Percentiles rank a stretch among this genome's conserved stretches.
These are phyloP conservation scores for Euclidium syriacum DNA, from an alignment of 345 rosid genomes.

Conservation along the genomic window DNA sequence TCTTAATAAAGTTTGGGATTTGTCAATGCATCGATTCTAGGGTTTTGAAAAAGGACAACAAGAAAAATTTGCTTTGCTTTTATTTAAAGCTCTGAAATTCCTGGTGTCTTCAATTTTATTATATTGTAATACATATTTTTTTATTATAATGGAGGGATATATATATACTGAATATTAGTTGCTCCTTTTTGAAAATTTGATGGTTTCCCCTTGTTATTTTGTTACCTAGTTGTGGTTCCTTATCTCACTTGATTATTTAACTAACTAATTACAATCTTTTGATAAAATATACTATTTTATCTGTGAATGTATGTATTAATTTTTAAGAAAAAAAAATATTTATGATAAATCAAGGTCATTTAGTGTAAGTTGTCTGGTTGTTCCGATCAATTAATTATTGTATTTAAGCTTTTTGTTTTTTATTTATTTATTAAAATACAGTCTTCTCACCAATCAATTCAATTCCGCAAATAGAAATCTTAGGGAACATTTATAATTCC, in stretches of 20 bases:
- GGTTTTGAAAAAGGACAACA: conserved; percentile 62
- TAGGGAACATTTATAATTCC: no score
- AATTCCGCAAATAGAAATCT: no score
- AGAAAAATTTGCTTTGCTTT: conserved; percentile 44
- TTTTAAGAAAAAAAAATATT: not conserved
- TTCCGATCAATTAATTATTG: conserved; percentile 14
- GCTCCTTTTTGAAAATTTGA: conserved; percentile 48
- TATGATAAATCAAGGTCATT: conserved; percentile 12
- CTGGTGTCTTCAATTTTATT: conserved; percentile 27
- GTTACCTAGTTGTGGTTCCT: conserved; percentile 51
- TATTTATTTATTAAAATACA: not conserved
- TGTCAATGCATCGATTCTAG: conserved; percentile 57
- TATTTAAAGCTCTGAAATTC: conserved; percentile 37
- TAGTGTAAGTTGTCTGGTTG: conserved; percentile 22
- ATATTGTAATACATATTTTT: conserved; percentile 11
- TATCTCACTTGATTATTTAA: conserved; percentile 34
- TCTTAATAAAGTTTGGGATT: conserved; percentile 45
- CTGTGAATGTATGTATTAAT: not conserved
- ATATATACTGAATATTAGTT: conserved; percentile 26
- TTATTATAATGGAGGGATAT: conserved; percentile 22
- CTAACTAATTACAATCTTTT: conserved; percentile 8
- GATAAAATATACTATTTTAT: not conserved
- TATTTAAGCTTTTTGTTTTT: not conserved
- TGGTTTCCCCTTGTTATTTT: conserved; percentile 75
- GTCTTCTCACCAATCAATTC: no score